phyloP scores from a whole-genome alignment of 179 eudicot genomes.

The Carnegiea gigantea region DNA sequence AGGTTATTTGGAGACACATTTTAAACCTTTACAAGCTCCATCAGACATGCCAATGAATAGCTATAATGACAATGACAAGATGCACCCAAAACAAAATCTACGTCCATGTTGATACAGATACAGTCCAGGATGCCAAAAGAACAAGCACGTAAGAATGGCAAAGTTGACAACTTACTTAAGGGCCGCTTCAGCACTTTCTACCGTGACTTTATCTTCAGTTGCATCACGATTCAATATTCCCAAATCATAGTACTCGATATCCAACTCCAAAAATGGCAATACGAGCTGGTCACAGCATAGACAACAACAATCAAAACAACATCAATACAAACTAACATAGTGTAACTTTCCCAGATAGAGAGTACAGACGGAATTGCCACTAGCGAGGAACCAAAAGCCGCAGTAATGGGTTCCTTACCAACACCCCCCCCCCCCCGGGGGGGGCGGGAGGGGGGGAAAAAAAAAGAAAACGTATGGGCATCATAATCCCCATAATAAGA shows the following conservation, averaged over 20 bases:
- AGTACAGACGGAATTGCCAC: not conserved
- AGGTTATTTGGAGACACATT: not conserved
- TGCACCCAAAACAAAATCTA: not conserved
- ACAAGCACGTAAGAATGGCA: not conserved
- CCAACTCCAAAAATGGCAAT: conserved; percentile 81
- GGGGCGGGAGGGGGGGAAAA: too few species aligned
- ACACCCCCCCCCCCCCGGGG: not conserved
- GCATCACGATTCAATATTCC: conserved; percentile 93
- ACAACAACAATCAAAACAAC: not conserved
- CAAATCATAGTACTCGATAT: conserved; percentile 87
- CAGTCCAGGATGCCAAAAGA: not conserved
- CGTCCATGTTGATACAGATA: not conserved
- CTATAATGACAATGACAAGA: not conserved
- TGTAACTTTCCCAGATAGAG: not conserved
- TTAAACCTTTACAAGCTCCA: not conserved
- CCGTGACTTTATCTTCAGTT: conserved; percentile 85
- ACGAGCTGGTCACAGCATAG: conserved; percentile 57
- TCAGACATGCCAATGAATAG: not conserved
- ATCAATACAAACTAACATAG: not conserved
- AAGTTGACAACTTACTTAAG: conserved; percentile 58
- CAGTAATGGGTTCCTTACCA: not conserved
- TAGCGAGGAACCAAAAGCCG: too few species aligned
- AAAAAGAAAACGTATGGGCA: too few species aligned
- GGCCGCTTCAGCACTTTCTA: conserved; percentile 90
- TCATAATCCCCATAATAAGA: too few species aligned